phyloP scores from a whole-genome alignment of 371 early-diverging fungal species.

The Rhizopus stolonifer region DNA sequence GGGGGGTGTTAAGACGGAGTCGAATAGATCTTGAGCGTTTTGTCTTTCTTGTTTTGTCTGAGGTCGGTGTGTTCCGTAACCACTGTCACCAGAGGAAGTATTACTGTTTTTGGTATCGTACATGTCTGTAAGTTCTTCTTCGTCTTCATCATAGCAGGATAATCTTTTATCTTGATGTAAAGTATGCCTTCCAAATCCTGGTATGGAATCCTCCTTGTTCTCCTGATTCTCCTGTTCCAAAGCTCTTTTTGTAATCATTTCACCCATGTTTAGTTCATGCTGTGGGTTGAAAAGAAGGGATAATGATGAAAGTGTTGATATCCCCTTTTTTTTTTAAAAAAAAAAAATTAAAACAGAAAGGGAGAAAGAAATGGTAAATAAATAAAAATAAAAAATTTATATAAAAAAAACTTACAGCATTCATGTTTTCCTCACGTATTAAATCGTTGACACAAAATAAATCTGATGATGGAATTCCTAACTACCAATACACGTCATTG shows the following conservation, averaged over 20 bases:
- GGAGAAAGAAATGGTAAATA: slow-evolving; percentile 1
- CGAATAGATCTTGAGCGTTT: slow-evolving; percentile 18
- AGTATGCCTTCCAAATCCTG: slow-evolving; percentile 15
- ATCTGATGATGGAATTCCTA: slow-evolving; percentile 25
- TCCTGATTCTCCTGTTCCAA: slow-evolving; percentile 1
- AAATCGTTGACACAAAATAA: slow-evolving; percentile 32
- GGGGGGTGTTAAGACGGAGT: slow-evolving; percentile 9
- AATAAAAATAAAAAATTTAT: slow-evolving; percentile 3
- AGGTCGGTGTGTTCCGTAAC: slow-evolving; percentile 18
- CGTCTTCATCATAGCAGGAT: slow-evolving; percentile 1
- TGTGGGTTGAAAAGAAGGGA: not conserved
- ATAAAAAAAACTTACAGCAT: slow-evolving; percentile 24
- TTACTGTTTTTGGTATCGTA: slow-evolving; percentile 13
- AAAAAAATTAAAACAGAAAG: not conserved
- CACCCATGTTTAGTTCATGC: not conserved
- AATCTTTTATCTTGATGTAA: no score
- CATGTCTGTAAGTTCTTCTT: slow-evolving; percentile 7
- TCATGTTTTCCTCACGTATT: slow-evolving; percentile 30
- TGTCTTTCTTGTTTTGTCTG: slow-evolving; percentile 5
- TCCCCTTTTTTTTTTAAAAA: not conserved
- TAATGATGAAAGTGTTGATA: not conserved
- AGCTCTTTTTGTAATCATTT: not conserved
- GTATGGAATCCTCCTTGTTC: slow-evolving; percentile 11
- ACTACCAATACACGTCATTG: slow-evolving; percentile 11
- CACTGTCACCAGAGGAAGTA: slow-evolving; percentile 28